Evolutionary conservation across 2,329 filamentous ascomycete genomes (phyloP), one percentile per base, ranked within the genome.

Genomic region (Aspergillus pseudotamarii): DNA sequence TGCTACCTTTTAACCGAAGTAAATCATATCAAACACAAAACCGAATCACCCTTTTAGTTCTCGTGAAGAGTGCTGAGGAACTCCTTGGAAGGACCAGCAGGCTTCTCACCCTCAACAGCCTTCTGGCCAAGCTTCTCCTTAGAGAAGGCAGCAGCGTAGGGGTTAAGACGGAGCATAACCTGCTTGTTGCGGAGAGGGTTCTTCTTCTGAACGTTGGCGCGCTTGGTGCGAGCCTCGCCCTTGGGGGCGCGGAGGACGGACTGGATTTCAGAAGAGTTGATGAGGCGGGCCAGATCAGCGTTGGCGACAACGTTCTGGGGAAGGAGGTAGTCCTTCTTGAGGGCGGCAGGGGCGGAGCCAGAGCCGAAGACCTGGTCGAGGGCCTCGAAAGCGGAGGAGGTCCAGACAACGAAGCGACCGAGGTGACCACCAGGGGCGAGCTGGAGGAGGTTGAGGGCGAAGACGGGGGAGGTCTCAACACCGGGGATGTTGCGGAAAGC

Each of bases 141-240:
- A 75, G 89, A 86, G 85, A 96, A 99, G 68, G 92, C 89, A 75
- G 90, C 86, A 74, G 95, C 94, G 85, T 99, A 99, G 69, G 95
- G 95, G 91, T 99, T 99, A 82, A 99, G 91, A 78, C 95, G 91
- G 80, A 99, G 91, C 84, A 97, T 89, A 73, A 99, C 91, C 88
- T 98, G 95, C 89, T 93, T 96, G 91, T 99, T 99, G 85, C 87
- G 88, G 74, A 99, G 93, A 78, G 95, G 95, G 89, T 99, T 99
- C 94, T 98, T 98, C 93, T 99, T 99, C 89, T 97, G 94, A 73
- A 97, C 93, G 78, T 87, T 84, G 73, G 86, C 84, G 79, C 95
- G 92, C 89, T 97, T 97, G 83, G 93, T 96, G 79, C 89, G 84
- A 79, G 93, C 89, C 74, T 91, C 89, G 75, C 95, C 95, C 88